phyloP scores from a whole-genome alignment of 352 stramenopile species.

The Phytophthora citricola region DNA sequence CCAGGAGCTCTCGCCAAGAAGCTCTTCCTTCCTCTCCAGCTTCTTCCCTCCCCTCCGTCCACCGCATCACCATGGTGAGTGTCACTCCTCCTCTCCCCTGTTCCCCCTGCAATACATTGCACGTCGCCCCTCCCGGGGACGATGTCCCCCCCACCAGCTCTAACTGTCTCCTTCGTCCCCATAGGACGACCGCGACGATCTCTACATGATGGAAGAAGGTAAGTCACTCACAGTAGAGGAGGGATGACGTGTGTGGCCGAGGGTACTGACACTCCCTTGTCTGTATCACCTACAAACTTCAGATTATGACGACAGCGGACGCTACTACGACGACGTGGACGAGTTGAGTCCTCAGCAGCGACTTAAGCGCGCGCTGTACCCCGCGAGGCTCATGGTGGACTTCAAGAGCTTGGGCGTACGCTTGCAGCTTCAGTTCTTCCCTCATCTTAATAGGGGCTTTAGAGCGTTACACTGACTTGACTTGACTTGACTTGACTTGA shows the following conservation, averaged over 20 bases:
- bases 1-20: constrained; percentile 15
- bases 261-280: constrained; percentile 2
- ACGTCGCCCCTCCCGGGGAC: neutral
- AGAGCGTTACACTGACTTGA: neutral
- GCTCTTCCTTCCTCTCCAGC: neutral
- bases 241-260: neutral
- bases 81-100: neutral
- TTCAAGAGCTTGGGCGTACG: constrained; percentile 81
- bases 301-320: constrained; percentile 43
- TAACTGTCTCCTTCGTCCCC: constrained; percentile 10
- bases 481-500: neutral
- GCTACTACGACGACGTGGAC: constrained; percentile 39
- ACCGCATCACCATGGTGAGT: constrained; percentile 32
- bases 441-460: neutral
- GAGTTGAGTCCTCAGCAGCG: constrained; percentile 39
- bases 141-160: neutral
- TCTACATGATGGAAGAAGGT: constrained; percentile 61
- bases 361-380: constrained; percentile 68
- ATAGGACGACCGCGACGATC: constrained; percentile 55
- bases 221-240: neutral
- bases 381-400: constrained; percentile 83
- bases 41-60: neutral
- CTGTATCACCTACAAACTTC: neutral
- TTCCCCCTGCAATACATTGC: neutral
- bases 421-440: constrained; percentile 11